Evolutionary conservation across 2,329 filamentous ascomycete species (phyloP).

Genomic region (Cordyceps javanica): DNA sequence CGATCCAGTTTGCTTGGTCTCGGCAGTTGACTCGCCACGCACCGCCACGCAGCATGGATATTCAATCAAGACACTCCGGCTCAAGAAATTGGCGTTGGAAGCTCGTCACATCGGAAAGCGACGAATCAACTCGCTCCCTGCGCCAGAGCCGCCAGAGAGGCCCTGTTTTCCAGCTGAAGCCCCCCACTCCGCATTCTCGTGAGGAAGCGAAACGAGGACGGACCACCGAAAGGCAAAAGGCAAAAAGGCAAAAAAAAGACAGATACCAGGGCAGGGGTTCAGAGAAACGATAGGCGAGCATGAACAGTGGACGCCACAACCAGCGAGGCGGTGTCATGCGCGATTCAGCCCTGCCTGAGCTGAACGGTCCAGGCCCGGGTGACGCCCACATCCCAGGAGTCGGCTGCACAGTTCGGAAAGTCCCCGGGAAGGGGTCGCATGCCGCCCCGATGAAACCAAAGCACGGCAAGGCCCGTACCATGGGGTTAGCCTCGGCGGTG

Average conservation of each 20-base stretch:
- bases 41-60: too few relatives aligned
- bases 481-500: neutral
- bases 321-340: constrained; percentile 3
- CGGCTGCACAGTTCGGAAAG: neutral
- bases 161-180: too few relatives aligned
- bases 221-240: neutral
- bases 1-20: neutral
- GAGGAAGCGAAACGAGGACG: too few relatives aligned
- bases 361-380: neutral
- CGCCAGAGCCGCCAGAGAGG: too few relatives aligned
- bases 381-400: neutral
- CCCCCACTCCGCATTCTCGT: too few relatives aligned
- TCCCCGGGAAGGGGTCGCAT: neutral
- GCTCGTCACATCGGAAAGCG: neutral
- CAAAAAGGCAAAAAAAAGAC: neutral
- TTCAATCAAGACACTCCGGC: neutral
- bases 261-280: neutral
- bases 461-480: neutral
- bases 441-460: neutral
- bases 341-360: constrained; percentile 3
- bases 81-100: neutral
- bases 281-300: neutral
- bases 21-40: neutral
- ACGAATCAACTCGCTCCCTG: neutral
- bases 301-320: neutral